Base-by-base conservation (phyloP, 1,284 basidiomycete species). In the Flammula alnicola region DNA sequence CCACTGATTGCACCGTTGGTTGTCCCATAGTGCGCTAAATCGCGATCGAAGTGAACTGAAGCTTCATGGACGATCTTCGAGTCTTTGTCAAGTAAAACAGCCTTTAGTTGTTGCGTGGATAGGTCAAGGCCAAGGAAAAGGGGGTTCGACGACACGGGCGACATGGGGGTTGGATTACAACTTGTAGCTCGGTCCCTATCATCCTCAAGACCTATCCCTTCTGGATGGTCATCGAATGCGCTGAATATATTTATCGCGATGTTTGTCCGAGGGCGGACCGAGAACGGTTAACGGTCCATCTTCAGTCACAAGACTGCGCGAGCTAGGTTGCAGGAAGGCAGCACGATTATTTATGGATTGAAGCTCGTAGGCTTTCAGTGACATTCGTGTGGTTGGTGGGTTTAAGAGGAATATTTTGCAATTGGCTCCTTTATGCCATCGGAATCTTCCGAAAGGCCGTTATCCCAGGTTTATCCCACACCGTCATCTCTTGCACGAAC, bases 31-130 rank as follows among this genome's bases (percentile, higher is more conserved):
- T 81, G 73, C 0, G 91, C 81, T 5, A 95, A 74, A 67, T 96
- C 92, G 31, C 74, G 73, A 68, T 93, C 91, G 63, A 94, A 95
- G 63, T 89, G 80, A 26, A 95, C 86, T 7, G 86, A 77, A 11
- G 81, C 76, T 66, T 95, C 89, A 59, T 86, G 79, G 3, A 91
- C 73, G 39, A 91, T 77, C 16, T 74, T 68, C 32, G 81, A 79
- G 44, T 84, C 74, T 32, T 81, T 73, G 17, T 81, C 71, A 54
- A 91, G 79, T 36, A 94, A 65, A 35, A 88, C 75, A 5, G 83
- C 86, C 68, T 95, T 95, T 59, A 95, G 79, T 46, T 91, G 88
- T 65, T 97, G 93, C 0, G 92, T 95, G 5, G 90, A 93, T 38
- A 93, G 79, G 68, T 96, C 93, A 49, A 95, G 78, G 10, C 93